phyloP scores from a whole-genome alignment of 1,284 basidiomycete genomes.

The Malassezia vespertilionis region DNA sequence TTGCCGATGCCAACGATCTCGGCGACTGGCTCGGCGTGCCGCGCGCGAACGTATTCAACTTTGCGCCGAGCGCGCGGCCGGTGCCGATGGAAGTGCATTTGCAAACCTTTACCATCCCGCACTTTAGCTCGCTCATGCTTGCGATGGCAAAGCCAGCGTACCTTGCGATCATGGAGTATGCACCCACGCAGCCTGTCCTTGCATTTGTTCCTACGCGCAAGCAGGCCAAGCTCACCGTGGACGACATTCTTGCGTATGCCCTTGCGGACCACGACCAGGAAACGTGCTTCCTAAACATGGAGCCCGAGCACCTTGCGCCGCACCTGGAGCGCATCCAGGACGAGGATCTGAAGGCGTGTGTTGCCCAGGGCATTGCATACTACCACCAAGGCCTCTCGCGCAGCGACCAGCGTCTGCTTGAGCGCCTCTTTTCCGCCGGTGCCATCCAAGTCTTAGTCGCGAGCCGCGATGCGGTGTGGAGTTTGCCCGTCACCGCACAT shows the following conservation, averaged over 20 bases:
- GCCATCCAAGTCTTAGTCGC: conserved; percentile 91
- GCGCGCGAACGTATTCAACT: conserved; percentile 84
- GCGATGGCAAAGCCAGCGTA: conserved; percentile 98
- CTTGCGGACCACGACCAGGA: conserved; percentile 57
- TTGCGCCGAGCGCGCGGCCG: conserved; percentile 84
- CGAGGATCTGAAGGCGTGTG: conserved; percentile 63
- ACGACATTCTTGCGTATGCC: conserved; percentile 81
- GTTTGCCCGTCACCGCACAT: conserved; percentile 77
- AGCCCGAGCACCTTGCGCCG: conserved; percentile 67
- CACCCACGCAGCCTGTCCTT: conserved; percentile 74
- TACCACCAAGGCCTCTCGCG: conserved; percentile 87
- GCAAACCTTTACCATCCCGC: conserved; percentile 86
- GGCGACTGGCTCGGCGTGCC: conserved; percentile 96
- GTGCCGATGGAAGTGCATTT: conserved; percentile 94
- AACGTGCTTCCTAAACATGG: conserved; percentile 77
- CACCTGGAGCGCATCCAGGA: conserved; percentile 80
- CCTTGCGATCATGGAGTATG: conserved; percentile 79
- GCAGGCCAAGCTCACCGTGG: conserved; percentile 83
- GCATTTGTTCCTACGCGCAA: conserved; percentile 85
- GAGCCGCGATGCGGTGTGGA: conserved; percentile 92
- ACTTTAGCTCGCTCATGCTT: conserved; percentile 97
- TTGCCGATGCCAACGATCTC: conserved; percentile 89
- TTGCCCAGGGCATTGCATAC: conserved; percentile 84
- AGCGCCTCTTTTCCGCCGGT: conserved; percentile 82
- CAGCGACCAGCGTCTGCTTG: conserved; percentile 84